A percentile compares a stretch with the other conserved stretches of the same genome.
These are phyloP conservation scores for Brassica cretica DNA, from an alignment of 345 rosid species.

Conservation along the genomic window DNA sequence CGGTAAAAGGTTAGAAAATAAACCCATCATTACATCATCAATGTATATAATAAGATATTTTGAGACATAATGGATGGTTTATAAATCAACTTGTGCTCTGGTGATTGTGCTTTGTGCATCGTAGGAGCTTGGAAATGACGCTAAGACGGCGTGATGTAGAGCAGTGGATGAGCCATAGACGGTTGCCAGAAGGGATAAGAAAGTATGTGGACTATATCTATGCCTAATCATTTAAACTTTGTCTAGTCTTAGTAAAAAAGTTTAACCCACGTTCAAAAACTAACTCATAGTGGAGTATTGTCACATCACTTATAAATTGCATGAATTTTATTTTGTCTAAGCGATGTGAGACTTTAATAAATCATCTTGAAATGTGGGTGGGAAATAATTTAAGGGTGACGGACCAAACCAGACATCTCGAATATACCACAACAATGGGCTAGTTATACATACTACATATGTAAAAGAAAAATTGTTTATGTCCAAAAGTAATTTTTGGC, in stretches of 20 bases:
- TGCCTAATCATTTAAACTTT: not conserved
- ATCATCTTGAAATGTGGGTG: not conserved
- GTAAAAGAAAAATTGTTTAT: not conserved
- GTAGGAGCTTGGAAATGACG: not conserved
- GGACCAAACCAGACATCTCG: not conserved
- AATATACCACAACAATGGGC: not conserved
- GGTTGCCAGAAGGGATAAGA: not conserved
- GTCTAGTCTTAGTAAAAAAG: not conserved
- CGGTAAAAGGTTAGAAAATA: not conserved
- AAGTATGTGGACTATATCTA: not conserved
- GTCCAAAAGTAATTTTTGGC: not conserved
- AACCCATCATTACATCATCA: too few species aligned
- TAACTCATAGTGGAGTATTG: too few species aligned
- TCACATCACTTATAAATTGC: not conserved
- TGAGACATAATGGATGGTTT: not conserved
- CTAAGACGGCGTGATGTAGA: not conserved
- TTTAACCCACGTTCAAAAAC: not conserved
- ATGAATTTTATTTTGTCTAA: not conserved
- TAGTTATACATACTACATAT: not conserved
- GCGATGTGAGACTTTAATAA: not conserved
- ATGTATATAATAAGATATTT: too few species aligned
- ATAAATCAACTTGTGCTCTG: not conserved
- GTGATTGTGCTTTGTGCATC: not conserved
- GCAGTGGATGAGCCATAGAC: not conserved
- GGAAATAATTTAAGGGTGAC: not conserved